Conservation (phyloP, 2,329 filamentous ascomycete species). For the Lasiodiplodia theobromae region DNA sequence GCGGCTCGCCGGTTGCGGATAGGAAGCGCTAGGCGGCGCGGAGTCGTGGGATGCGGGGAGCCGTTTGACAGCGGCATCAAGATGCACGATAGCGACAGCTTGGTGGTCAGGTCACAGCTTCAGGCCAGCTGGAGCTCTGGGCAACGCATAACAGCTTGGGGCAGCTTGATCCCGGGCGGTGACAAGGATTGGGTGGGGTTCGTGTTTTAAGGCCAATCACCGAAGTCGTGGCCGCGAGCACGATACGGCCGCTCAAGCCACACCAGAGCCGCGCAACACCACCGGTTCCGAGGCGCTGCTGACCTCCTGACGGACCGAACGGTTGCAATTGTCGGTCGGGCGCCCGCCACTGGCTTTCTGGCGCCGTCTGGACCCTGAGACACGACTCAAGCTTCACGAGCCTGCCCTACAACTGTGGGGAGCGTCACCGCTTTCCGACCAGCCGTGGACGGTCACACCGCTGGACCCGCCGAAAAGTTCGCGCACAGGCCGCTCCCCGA, state of each 20-base stretch:
- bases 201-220: slow-evolving; percentile 12
- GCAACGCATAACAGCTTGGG: background rate
- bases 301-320: background rate
- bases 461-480: slow-evolving; percentile 27
- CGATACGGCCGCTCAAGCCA: background rate
- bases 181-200: slow-evolving; percentile 12
- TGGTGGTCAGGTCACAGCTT: background rate
- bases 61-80: background rate
- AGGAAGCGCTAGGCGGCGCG: background rate
- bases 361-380: background rate
- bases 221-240: background rate
- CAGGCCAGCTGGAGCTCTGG: background rate
- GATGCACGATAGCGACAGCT: background rate
- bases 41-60: background rate
- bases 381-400: slow-evolving; percentile 34
- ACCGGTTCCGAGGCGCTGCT: background rate
- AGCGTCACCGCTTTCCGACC: slow-evolving; percentile 26
- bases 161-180: slow-evolving; percentile 10
- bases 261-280: slow-evolving; percentile 2
- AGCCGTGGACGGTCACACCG: slow-evolving; percentile 23
- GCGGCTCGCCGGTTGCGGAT: background rate
- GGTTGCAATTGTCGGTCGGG: slow-evolving; percentile 11
- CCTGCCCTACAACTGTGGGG: slow-evolving; percentile 25
- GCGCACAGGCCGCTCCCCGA: slow-evolving; percentile 16
- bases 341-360: background rate